These are phyloP conservation scores for Oryza glumipatula DNA, from an alignment of 176 grass and related monocot genomes.

Conservation along the genomic window DNA sequence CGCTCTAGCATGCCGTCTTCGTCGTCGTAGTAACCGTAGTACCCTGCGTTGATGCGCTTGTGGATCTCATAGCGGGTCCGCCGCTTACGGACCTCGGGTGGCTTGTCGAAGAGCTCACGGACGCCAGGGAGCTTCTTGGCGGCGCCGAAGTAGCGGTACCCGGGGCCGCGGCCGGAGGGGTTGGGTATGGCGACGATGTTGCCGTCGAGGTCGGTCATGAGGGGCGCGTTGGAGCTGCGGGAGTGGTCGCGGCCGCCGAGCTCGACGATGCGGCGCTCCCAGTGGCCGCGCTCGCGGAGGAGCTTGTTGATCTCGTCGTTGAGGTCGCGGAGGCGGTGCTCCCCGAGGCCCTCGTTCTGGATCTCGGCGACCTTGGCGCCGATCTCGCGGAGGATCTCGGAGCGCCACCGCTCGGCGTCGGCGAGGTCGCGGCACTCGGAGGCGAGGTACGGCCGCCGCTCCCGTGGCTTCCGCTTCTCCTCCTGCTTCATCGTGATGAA, in stretches of 20 bases:
- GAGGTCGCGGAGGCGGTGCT: slow-evolving; percentile 96
- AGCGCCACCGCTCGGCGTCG: slow-evolving; percentile 88
- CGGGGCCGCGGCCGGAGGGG: slow-evolving; percentile 80
- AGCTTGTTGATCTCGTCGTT: slow-evolving; percentile 99
- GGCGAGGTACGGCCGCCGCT: slow-evolving; percentile 92
- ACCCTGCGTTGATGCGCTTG: slow-evolving; percentile 87
- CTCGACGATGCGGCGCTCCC: slow-evolving; percentile 91
- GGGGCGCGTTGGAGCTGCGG: slow-evolving; percentile 58
- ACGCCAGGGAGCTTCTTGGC: slow-evolving; percentile 95
- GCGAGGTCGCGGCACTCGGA: slow-evolving; percentile 96
- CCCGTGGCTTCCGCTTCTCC: slow-evolving; percentile 94
- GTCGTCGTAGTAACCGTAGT: slow-evolving; percentile 93
- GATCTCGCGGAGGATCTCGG: slow-evolving; percentile 96
- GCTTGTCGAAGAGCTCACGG: slow-evolving; percentile 95
- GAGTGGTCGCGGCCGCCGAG: slow-evolving; percentile 89
- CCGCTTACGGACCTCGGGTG: slow-evolving; percentile 75
- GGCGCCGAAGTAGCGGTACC: slow-evolving; percentile 95
- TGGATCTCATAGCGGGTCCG: slow-evolving; percentile 93
- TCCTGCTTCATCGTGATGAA: slow-evolving; percentile 99
- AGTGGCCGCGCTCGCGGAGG: slow-evolving; percentile 91
- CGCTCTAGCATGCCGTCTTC: slow-evolving; percentile 92
- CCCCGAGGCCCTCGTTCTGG: slow-evolving; percentile 95
- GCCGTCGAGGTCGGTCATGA: slow-evolving; percentile 95
- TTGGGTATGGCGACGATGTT: slow-evolving; percentile 95
- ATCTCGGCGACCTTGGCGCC: slow-evolving; percentile 96